phyloP scores from a whole-genome alignment of 495 filamentous ascomycete species.

The Penicillium alfredii region DNA sequence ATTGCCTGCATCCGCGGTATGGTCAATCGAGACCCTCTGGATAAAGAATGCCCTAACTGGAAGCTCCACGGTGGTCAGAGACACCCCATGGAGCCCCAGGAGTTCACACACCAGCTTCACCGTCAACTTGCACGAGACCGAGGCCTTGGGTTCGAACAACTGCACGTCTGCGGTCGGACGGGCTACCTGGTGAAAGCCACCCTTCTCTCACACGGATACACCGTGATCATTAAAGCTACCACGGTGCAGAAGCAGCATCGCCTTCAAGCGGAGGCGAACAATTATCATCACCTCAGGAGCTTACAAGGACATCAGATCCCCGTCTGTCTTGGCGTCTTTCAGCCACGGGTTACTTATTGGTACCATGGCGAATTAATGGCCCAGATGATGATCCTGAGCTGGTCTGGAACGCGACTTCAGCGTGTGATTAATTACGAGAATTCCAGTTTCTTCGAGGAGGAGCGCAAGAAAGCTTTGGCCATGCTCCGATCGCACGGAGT shows the following conservation, averaged over 20 bases:
- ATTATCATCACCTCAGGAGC: constrained; percentile 23
- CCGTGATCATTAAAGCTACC: constrained; percentile 7
- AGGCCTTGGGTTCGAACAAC: constrained; percentile 3
- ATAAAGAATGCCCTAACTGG: constrained; percentile 6
- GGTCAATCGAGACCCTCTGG: constrained; percentile 3
- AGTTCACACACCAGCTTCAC: constrained; percentile 5
- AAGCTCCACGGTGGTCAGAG: constrained; percentile 1
- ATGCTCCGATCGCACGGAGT: no score
- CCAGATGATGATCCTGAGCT: no score
- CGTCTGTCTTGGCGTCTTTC: constrained; percentile 30
- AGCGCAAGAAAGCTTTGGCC: no score
- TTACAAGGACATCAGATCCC: constrained; percentile 33
- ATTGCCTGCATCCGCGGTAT: constrained; percentile 4
- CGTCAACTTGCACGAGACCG: constrained; percentile 2
- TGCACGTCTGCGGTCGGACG: constrained; percentile 5
- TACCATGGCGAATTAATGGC: no score
- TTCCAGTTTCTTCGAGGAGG: no score
- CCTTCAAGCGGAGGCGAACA: constrained; percentile 23
- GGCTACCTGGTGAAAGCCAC: constrained; percentile 5
- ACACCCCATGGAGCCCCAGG: background rate
- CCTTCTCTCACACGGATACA: constrained; percentile 3
- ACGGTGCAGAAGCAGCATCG: constrained; percentile 15
- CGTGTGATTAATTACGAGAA: no score
- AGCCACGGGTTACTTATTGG: constrained; percentile 7
- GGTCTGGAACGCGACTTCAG: no score